phyloP scores from a whole-genome alignment of 306 rosid species.

The Datisca glomerata region DNA sequence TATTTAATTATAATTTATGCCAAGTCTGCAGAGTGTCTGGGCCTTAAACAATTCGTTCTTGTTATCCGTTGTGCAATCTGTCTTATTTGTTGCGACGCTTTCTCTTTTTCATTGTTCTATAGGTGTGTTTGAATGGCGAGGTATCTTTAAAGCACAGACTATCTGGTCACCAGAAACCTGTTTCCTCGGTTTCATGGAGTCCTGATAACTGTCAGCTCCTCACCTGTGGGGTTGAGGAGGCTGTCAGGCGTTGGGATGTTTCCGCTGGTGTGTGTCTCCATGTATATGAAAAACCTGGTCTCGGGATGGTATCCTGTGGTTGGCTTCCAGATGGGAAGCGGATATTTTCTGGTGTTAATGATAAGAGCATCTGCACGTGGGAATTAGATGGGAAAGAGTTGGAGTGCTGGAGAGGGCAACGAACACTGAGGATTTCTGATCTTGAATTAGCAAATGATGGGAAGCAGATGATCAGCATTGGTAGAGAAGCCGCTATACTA shows the following conservation, averaged over 20 bases:
- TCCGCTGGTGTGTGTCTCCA: slow-evolving; percentile 78
- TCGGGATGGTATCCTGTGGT: slow-evolving; percentile 74
- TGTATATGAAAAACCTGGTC: slow-evolving; percentile 64
- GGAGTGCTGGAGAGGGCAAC: slow-evolving; percentile 87
- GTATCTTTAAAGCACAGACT: slow-evolving; percentile 60
- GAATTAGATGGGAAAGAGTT: slow-evolving; percentile 86
- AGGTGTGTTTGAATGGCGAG: slow-evolving; percentile 58
- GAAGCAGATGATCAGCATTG: slow-evolving; percentile 68
- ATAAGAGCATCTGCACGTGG: slow-evolving; percentile 97
- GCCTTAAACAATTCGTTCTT: too few species aligned
- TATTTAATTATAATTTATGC: too few species aligned
- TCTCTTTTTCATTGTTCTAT: slow-evolving; percentile 2
- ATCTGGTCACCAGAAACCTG: slow-evolving; percentile 71
- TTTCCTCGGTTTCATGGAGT: slow-evolving; percentile 86
- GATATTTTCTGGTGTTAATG: slow-evolving; percentile 69
- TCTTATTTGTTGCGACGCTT: too few species aligned
- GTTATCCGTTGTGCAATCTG: too few species aligned
- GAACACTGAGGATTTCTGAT: slow-evolving; percentile 78
- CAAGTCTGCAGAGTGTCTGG: too few species aligned
- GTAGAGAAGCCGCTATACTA: slow-evolving; percentile 41
- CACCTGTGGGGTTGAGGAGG: slow-evolving; percentile 92
- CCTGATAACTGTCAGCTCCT: slow-evolving; percentile 82
- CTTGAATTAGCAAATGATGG: slow-evolving; percentile 73
- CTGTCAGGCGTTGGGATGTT: slow-evolving; percentile 89
- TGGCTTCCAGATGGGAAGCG: slow-evolving; percentile 90